Base-by-base conservation (phyloP, 352 stramenopile genomes). In the Phytophthora sojae region DNA sequence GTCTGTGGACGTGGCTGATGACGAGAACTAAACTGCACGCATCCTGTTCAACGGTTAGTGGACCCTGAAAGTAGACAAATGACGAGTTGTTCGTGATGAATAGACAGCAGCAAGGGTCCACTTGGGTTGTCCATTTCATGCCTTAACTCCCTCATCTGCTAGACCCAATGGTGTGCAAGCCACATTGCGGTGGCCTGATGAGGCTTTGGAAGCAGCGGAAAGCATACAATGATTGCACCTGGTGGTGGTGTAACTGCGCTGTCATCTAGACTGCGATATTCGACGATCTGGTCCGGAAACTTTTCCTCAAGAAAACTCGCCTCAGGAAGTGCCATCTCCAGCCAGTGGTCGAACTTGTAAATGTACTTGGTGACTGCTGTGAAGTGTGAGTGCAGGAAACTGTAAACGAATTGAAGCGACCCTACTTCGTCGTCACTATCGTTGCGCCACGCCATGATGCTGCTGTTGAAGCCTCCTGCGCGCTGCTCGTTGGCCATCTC, bases 331-430 rank as follows among this genome's bases (percentile, higher is more conserved):
- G 73, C 72, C 83, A 94, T 92, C 76, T 96, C 89, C 19, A 96
- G 76, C 89, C 86, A 96, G 58, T 96, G 90, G 57, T 97, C 90
- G 57, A 96, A 89, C 68, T 94, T 94, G 80, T 96, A 94, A 56
- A 96, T 92, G 53, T 81, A 85, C 32, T 67, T 73, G 32, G 11
- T 73, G 42, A 94, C 57, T 12, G 32, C 29, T 0, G 25, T 30
- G 19, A 88, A 90, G 53, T 91, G 64, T 4, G 64, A 51, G 1
- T 69, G 42, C 12, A 96, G 52, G 9, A 87, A 68, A 39, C 70
- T 57, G 54, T 89, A 85, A 9, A 92, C 19, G 19, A 55, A 79
- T 49, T 45, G 54, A 61, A 63, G 71, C 26, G 25, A 52, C 35
- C 3, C n/a, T 49, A 8, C 19, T 35, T 19, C 50, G 49, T 64